Evolutionary conservation across 2,329 filamentous ascomycete genomes (phyloP).

Genomic region (Zopfia rhizophila): DNA sequence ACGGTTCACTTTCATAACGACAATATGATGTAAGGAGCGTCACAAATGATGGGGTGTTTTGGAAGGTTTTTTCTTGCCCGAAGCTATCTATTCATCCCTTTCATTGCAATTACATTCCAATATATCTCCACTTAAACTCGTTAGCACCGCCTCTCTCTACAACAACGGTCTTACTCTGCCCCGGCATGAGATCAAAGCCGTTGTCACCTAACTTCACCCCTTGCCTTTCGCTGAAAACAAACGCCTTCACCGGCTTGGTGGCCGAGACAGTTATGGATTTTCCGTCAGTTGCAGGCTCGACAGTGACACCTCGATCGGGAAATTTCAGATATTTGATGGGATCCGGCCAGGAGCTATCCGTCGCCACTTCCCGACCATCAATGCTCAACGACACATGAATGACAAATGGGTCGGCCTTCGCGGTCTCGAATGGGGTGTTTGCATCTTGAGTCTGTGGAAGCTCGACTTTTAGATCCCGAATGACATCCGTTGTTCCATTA

Average conservation of each 20-base stretch:
- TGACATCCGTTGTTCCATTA: constrained; percentile 32
- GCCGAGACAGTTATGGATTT: constrained; percentile 18
- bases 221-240: constrained; percentile 30
- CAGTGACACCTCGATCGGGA: constrained; percentile 20
- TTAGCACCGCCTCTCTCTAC: constrained; percentile 20
- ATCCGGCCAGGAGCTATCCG: constrained; percentile 33
- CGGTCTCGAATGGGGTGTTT: constrained; percentile 19
- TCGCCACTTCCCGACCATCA: constrained; percentile 20
- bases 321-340: constrained; percentile 35
- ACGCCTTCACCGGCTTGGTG: constrained; percentile 31
- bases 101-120: constrained; percentile 33
- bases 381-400: constrained; percentile 23
- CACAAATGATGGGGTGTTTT: too few relatives aligned
- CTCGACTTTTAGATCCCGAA: constrained; percentile 14
- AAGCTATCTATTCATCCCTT: too few relatives aligned
- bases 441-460: constrained; percentile 12
- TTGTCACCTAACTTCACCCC: constrained; percentile 37
- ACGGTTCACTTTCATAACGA: too few relatives aligned
- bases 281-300: constrained; percentile 17
- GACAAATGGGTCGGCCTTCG: constrained; percentile 29
- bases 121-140: constrained; percentile 31
- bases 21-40: too few relatives aligned
- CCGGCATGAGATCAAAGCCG: constrained; percentile 40
- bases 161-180: constrained; percentile 24
- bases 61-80: too few relatives aligned